Evolutionary conservation across 192 early-diverging fungal species (phyloP), one percentile per base, ranked within the genome.

Genomic region (Coemansia sp.): DNA sequence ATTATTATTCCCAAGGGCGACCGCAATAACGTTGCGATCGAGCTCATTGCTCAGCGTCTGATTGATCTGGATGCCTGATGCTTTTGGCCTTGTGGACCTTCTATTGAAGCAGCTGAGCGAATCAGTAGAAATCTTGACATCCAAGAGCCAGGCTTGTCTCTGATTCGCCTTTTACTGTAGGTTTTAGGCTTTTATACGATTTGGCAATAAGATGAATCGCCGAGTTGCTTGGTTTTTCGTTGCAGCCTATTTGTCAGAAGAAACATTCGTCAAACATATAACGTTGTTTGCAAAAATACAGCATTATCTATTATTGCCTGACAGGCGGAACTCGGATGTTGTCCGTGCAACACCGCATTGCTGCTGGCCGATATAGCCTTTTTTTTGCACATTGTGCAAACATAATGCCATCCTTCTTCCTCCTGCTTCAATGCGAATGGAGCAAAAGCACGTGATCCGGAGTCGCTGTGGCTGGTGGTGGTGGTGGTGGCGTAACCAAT

Each of bases 1-100:
- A 86, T 92, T 50, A 90, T 92, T 52, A 86, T 92, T 42, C 89
- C 91, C 37, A 83, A 86, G 23, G 91, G 91, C 42, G 75, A 81
- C 58, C 71, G 85, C 10, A 91, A 92, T 68, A 63, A 64, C n/a
- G 74, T 88, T 37, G 91, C 89, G 0, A 79, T 91, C 37, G 80
- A 87, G 42, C 75, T 92, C 47, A 86, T 92, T 56, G 76, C 81
- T 7, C 77, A 86, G 53, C 87, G 88, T 16, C 57, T 85, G 47
- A 74, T 73, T 15, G 84, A 85, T 15, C 42, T 85, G 67, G 74
- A 68, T 12, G 21, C 52, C 52, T 54, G 52, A 54, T 49, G 11
- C 26, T 21, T 11, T 23, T 1, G 9, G 9, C 19, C 53, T 15
- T 12, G 32, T 0, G 53, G 9, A n/a, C n/a, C 16, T 26, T 26